Conservation (phyloP, 129 eudicot species). For the Flaveria brownii region DNA sequence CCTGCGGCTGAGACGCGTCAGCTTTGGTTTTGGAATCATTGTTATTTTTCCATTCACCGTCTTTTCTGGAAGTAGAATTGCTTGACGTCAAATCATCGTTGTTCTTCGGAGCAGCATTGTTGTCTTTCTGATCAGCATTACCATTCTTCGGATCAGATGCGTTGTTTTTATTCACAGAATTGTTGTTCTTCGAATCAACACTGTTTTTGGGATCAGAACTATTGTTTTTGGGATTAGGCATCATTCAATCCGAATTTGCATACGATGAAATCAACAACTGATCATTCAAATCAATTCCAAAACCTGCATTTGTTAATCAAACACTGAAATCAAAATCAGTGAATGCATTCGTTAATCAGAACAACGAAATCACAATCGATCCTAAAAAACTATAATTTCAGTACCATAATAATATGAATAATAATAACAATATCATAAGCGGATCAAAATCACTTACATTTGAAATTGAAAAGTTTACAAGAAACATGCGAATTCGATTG, state of each 20-base stretch:
- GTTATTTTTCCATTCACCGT: conserved; percentile 20
- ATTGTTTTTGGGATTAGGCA: conserved; percentile 42
- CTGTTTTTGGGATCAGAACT: conserved; percentile 29
- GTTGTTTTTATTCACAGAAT: conserved; percentile 8
- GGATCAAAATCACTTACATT: conserved; percentile 14
- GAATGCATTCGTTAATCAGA: neutral
- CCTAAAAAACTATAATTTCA: conserved; percentile 1
- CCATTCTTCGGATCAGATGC: conserved; percentile 23
- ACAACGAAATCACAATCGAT: neutral
- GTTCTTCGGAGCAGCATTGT: neutral
- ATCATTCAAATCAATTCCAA: conserved; percentile 14
- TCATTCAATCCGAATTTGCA: conserved; percentile 7
- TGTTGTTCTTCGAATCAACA: conserved; percentile 12
- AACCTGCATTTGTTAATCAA: conserved; percentile 30
- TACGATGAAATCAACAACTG: neutral
- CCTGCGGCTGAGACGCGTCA: conserved; percentile 32
- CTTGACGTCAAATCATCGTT: conserved; percentile 32
- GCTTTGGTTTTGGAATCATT: conserved; percentile 24
- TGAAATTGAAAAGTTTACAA: neutral
- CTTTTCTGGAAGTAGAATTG: conserved; percentile 29
- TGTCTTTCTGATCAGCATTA: conserved; percentile 15
- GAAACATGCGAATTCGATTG: conserved; percentile 6
- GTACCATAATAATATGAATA: neutral
- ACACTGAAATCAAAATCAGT: conserved; percentile 14
- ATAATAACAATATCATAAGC: neutral